phyloP scores from a whole-genome alignment of 345 rosid genomes.

The Boechera stricta region DNA sequence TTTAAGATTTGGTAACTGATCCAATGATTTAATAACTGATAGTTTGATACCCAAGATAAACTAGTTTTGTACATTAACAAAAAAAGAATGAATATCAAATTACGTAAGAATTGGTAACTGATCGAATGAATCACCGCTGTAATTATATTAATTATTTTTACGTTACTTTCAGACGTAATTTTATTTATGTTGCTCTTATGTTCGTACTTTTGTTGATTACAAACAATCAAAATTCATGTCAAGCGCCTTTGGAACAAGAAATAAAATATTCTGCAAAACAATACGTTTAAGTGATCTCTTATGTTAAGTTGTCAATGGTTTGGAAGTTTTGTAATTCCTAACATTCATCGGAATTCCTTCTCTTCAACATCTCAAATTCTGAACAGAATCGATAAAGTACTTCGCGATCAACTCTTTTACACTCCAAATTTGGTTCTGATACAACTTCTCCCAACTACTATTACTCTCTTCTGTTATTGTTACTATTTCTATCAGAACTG shows the following conservation, averaged over 20 bases:
- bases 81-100: background rate
- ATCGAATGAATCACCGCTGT: background rate
- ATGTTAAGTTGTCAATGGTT: too few species aligned
- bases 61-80: background rate
- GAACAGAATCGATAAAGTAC: too few species aligned
- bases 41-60: background rate
- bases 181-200: background rate
- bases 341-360: too few species aligned
- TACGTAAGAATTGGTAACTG: background rate
- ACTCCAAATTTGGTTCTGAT: background rate
- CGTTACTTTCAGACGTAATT: background rate
- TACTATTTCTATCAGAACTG: background rate
- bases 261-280: too few species aligned
- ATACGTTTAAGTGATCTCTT: too few species aligned
- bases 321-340: background rate
- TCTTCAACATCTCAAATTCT: too few species aligned
- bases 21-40: constrained; percentile 2
- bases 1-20: constrained; percentile 9
- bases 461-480: background rate
- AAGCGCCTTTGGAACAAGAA: background rate
- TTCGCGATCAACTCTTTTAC: background rate
- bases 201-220: background rate
- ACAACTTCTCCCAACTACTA: background rate
- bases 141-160: background rate
- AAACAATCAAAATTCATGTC: too few species aligned